These are phyloP conservation scores for Linnemannia zychae DNA, from an alignment of 192 early-diverging fungal species.

Conservation along the genomic window DNA sequence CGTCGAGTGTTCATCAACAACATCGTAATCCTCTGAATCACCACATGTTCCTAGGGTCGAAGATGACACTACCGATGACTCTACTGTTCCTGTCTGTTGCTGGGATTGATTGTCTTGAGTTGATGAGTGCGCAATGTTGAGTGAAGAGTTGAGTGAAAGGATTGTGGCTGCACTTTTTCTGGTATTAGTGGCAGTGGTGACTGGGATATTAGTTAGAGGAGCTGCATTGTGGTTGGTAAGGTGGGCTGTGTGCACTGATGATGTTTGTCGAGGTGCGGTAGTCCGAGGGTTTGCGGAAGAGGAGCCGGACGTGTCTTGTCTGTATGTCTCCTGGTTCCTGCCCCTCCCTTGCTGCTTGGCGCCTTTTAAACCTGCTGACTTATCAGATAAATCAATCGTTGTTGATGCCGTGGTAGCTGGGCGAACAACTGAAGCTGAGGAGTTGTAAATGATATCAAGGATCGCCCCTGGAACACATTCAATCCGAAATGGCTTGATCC, in stretches of 20 bases:
- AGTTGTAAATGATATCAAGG: background rate
- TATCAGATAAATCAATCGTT: background rate
- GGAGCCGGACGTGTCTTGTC: background rate
- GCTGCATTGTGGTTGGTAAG: too few relatives aligned
- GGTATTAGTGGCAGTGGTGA: too few relatives aligned
- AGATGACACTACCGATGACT: background rate
- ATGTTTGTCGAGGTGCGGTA: background rate
- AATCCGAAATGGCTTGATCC: conserved; percentile 7
- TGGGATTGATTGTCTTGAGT: background rate
- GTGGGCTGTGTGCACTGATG: background rate
- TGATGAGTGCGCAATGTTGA: background rate
- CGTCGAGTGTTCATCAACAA: background rate
- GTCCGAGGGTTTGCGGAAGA: background rate
- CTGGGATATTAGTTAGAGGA: too few relatives aligned
- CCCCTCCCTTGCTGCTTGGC: background rate
- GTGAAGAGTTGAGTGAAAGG: background rate
- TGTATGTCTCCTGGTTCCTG: background rate
- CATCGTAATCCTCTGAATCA: conserved; percentile 6
- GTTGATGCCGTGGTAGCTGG: background rate
- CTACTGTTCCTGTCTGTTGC: background rate
- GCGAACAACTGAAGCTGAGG: background rate
- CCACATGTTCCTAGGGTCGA: background rate
- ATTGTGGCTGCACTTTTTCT: too few relatives aligned
- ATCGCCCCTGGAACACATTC: background rate
- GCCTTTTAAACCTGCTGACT: background rate